These are phyloP conservation scores for Saccharomycopsis phalli DNA, from an alignment of 1,139 yeast species.

Conservation along the genomic window DNA sequence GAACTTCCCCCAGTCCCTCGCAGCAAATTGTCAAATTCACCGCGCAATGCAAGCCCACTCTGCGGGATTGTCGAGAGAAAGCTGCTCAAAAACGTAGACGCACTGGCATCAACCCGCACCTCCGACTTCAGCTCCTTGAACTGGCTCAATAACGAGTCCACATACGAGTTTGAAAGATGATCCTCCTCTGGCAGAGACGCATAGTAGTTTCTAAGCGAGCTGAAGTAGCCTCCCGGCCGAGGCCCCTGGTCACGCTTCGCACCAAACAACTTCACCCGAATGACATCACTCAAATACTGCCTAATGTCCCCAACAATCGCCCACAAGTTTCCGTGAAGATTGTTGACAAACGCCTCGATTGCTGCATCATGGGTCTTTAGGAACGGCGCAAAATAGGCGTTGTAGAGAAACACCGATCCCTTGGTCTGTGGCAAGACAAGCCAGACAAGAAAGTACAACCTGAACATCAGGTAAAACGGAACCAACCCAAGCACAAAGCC, in stretches of 20 bases:
- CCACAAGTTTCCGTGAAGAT: conserved; percentile 12
- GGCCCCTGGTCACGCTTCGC: neutral
- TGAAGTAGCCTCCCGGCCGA: conserved; percentile 2
- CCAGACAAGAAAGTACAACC: conserved; percentile 42
- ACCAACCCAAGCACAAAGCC: conserved; percentile 30
- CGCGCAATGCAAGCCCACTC: conserved; percentile 9
- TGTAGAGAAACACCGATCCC: conserved; percentile 26
- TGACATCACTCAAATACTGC: neutral
- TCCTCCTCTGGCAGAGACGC: conserved; percentile 3
- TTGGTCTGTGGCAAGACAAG: conserved; percentile 38
- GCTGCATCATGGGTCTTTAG: conserved; percentile 22
- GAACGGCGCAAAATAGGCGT: conserved; percentile 23
- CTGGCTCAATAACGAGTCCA: conserved; percentile 18
- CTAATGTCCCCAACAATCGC: conserved; percentile 5
- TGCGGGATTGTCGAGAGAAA: conserved; percentile 15
- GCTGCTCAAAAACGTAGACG: conserved; percentile 10
- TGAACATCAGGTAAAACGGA: conserved; percentile 41
- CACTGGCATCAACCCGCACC: neutral
- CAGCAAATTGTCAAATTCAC: neutral
- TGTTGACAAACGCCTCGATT: conserved; percentile 20
- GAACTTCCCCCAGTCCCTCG: neutral
- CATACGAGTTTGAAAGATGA: conserved; percentile 13
- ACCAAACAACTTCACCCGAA: conserved; percentile 8
- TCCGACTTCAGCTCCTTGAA: conserved; percentile 13
- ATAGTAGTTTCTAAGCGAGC: conserved; percentile 1